Evolutionary conservation across 1,284 basidiomycete genomes (phyloP), one percentile per base, ranked within the genome.

Genomic region (Ustilago shanxiensis): DNA sequence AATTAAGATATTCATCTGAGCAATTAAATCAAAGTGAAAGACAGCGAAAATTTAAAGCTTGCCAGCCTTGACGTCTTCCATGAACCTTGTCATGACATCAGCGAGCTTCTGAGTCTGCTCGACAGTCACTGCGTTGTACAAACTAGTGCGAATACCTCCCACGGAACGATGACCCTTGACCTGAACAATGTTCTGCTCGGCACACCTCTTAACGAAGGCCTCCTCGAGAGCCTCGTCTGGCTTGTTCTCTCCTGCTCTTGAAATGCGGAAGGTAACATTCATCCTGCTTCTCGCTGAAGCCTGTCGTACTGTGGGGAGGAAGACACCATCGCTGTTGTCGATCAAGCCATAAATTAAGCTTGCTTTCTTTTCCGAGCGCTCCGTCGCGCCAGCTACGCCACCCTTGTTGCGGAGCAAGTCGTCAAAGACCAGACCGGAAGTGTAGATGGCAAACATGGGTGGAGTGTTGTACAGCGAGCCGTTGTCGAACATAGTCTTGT

Each of bases 91-190:
- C 85, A 90, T 89, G 74, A 89, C 89, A 10, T 86, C 85, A 53
- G 87, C 88, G 28, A 90, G 79, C 18, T 81, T 84, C 68, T 88
- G 72, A 3, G 89, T 88, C 73, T 94, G 90, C 67, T 93, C 91
- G 75, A 95, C 91, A 1, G 93, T 92, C 71, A 98, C 89, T 10
- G 96, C 95, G 77, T 99, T 99, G 88, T 99, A 99, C 7, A 99
- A 88, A 20, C 95, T 97, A 4, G 93, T 91, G 18, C 97, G 92
- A 64, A 97, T 92, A 16, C 95, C 84, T 72, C 75, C 83, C 45
- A 86, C 74, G 20, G 72, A 78, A 53, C 75, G 56, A 81, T 82
- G 74, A 14, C 83, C 81, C 53, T 79, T 71, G 50, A 84, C 80
- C 71, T 85, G 80, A 7, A 70, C 66, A 45, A 86, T 83, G 51